Percentiles rank a stretch among this genome's conserved stretches.
Conservation (phyloP, 768 basidiomycete genomes). For the Krasilnikovozyma curviuscula region DNA sequence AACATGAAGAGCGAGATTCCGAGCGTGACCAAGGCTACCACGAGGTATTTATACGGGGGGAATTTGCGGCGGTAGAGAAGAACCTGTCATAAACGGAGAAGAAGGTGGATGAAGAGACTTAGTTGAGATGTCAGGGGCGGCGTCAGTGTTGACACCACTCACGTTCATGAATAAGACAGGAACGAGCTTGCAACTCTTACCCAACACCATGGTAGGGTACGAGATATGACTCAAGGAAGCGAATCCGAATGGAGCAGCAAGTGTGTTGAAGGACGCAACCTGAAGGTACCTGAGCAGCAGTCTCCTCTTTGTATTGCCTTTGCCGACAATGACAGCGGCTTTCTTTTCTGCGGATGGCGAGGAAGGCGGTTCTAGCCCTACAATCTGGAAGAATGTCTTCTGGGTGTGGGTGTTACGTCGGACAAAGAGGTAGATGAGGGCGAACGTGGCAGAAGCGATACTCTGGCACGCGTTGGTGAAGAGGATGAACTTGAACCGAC, state of each 20-base stretch:
- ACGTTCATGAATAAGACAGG: conserved; percentile 84
- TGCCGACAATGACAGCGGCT: conserved; percentile 12
- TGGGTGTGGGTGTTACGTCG: conserved; percentile 26
- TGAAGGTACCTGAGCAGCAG: conserved; percentile 62
- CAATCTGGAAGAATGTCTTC: conserved; percentile 18
- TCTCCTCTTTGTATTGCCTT: too few species aligned
- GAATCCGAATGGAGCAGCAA: conserved; percentile 89
- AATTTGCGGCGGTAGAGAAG: conserved; percentile 81
- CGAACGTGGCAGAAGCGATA: conserved; percentile 51
- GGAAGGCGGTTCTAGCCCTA: conserved; percentile 25
- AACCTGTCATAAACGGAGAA: conserved; percentile 23
- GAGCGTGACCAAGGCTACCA: conserved; percentile 74
- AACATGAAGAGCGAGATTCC: conserved; percentile 93
- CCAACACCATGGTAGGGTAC: conserved; percentile 96
- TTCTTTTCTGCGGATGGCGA: conserved; percentile 24
- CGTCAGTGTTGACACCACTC: too few species aligned
- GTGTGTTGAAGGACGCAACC: conserved; percentile 68
- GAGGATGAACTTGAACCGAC: conserved; percentile 63
- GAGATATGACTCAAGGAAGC: conserved; percentile 86
- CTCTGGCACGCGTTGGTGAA: conserved; percentile 76
- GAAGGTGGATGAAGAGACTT: not conserved
- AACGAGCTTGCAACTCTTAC: conserved; percentile 86
- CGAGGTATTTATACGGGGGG: conserved; percentile 83
- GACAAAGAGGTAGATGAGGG: conserved; percentile 52
- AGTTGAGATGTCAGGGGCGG: too few species aligned